Evolutionary conservation across 495 filamentous ascomycete species (phyloP).

Genomic region (Cercophora samala): DNA sequence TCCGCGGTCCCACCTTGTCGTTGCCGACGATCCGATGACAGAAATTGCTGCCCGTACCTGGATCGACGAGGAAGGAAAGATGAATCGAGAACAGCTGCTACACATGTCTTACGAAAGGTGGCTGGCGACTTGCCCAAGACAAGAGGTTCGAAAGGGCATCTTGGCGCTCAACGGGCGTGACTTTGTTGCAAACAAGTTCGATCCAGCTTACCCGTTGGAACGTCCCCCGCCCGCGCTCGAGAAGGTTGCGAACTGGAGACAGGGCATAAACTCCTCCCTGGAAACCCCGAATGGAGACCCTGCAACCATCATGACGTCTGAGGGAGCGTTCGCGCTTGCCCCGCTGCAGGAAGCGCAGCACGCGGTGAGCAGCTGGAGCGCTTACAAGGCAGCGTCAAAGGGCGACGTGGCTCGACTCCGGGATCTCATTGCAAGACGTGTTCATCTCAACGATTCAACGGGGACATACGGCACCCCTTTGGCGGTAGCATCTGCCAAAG

Average conservation of each 20-base stretch:
- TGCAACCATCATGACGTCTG: too few species aligned
- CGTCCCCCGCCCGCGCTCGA: background rate
- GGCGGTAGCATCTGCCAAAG: background rate
- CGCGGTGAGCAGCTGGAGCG: background rate
- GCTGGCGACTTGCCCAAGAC: background rate
- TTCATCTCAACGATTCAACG: background rate
- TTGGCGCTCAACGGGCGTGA: background rate
- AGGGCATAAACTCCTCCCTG: background rate
- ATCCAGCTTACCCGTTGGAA: background rate
- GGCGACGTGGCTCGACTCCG: background rate
- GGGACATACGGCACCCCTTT: background rate
- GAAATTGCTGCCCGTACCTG: background rate
- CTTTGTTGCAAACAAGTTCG: background rate
- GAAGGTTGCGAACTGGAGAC: background rate
- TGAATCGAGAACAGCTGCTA: background rate
- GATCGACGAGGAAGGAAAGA: constrained; percentile 1
- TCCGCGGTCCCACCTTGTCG: background rate
- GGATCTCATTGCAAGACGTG: background rate
- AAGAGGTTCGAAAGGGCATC: background rate
- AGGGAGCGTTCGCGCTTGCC: too few species aligned
- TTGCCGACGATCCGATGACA: background rate
- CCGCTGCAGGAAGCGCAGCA: too few species aligned
- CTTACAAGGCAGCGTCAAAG: background rate
- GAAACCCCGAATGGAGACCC: background rate
- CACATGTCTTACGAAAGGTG: background rate